Base-by-base conservation (phyloP, 345 rosid species). In the Sonneratia alba region DNA sequence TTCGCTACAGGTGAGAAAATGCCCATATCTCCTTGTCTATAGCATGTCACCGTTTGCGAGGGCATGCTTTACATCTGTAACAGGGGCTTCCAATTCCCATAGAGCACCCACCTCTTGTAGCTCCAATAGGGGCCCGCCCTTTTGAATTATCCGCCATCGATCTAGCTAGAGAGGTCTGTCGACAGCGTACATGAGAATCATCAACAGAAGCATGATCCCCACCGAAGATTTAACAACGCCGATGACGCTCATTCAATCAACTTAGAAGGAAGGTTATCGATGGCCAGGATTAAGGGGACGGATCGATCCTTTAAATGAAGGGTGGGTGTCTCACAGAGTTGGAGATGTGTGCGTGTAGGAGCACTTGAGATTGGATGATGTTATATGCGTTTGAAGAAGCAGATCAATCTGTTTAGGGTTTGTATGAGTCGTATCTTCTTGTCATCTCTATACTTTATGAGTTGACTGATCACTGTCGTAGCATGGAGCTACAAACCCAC, bases 11-110 rank as follows among this genome's bases (percentile, higher is more conserved):
- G 51, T 32, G 72, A 53, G 32, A 59, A 40, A 70, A 49, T 74
- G 78, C 71, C 69, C 80, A 61, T 66, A 69, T 78, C 73, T 61
- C 84, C 77, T 68, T 67, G 69, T 22, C 34, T n/a, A 22, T 56
- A 56, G 64, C 47, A 51, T 53, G 72, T 21, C 45, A 36, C 47
- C 48, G 1, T 11, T 21, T 27, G 24, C 3, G 63, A 70, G 13
- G 64, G 43, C 74, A 27, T 47, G 14, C 51, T 47, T 47, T 47
- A 9, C 15, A 47, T 7, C 45, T 42, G 45, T 4, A 42, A 5
- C 45, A 42, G 2, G 45, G 45, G 10, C 45, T 42, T 27, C 32
- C 32, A 1, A 27, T 27, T 27, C 32, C 32, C 32, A 27, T 27
- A 27, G 32, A 27, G 32, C 32, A 27, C 32, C 32, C 32, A 27